Conservation (phyloP, 2,329 filamentous ascomycete species). For the Pestalotiopsis sp. region DNA sequence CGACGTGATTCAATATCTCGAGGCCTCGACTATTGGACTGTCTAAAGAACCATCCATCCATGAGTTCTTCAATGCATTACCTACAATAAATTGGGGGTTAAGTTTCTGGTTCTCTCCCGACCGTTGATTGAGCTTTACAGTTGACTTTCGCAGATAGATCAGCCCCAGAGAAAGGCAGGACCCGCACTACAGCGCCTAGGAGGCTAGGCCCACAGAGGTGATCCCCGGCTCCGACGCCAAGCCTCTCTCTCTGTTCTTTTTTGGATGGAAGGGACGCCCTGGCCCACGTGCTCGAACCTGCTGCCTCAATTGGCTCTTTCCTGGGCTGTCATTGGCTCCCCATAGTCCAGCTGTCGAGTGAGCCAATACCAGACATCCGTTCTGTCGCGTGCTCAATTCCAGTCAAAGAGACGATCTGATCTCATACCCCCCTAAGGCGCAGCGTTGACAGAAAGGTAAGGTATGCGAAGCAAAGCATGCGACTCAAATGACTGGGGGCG, state of each 20-base stretch:
- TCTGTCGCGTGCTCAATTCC: constrained; percentile 12
- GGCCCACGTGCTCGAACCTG: constrained; percentile 8
- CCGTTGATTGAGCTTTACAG: neutral
- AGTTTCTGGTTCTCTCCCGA: neutral
- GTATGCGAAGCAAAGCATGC: neutral
- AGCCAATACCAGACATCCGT: constrained; percentile 12
- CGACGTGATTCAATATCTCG: neutral
- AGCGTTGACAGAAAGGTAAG: neutral
- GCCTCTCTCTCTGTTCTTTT: neutral
- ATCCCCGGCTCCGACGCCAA: neutral
- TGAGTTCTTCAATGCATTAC: neutral
- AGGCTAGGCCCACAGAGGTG: neutral
- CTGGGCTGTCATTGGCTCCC: neutral
- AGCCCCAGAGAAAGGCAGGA: neutral
- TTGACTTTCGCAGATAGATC: neutral
- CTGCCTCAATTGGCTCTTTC: constrained; percentile 11
- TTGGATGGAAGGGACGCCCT: neutral
- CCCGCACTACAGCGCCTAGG: neutral
- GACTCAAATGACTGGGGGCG: no score
- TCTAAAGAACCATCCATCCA: neutral
- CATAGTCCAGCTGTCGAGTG: neutral
- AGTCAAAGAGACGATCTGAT: constrained; percentile 7
- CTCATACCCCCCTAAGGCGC: neutral
- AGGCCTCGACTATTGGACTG: no score
- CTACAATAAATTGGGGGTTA: neutral